A percentile compares a stretch with the other conserved stretches of the same genome.
phyloP scores from a whole-genome alignment of 805 yeast species.

The Lachancea quebecensis region DNA sequence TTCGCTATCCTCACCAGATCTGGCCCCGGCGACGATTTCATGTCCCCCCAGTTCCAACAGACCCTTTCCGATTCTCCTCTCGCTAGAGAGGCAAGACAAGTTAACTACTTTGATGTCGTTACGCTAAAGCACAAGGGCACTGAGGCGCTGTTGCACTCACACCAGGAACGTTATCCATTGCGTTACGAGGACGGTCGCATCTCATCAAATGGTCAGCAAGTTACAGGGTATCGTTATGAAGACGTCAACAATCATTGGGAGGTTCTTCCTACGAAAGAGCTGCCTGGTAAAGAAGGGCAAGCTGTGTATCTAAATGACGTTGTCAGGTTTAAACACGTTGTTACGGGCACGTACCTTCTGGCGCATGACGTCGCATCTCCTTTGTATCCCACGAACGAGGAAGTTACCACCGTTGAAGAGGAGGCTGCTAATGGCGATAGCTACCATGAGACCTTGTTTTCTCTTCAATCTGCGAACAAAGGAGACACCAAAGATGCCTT shows the following conservation, averaged over 20 bases:
- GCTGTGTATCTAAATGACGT: conserved; percentile 64
- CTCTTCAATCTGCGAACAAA: conserved; percentile 55
- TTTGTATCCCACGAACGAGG: conserved; percentile 84
- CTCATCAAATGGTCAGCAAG: conserved; percentile 92
- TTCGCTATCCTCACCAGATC: conserved; percentile 74
- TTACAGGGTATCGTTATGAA: conserved; percentile 55
- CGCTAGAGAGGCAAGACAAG: conserved; percentile 60
- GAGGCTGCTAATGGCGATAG: conserved; percentile 51
- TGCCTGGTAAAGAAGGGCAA: conserved; percentile 36
- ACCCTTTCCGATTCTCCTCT: conserved; percentile 78
- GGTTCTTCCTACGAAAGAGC: conserved; percentile 55
- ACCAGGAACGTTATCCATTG: conserved; percentile 65
- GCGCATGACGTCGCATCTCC: conserved; percentile 98
- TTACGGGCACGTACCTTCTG: conserved; percentile 69
- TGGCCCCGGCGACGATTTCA: conserved; percentile 93
- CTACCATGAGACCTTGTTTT: conserved; percentile 72
- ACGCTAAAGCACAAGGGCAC: conserved; percentile 80
- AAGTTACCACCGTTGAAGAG: conserved; percentile 65
- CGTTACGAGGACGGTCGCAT: conserved; percentile 95
- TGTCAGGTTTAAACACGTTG: conserved; percentile 74
- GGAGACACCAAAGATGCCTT: conserved; percentile 39
- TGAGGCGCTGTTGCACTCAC: conserved; percentile 77
- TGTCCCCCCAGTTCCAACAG: conserved; percentile 95
- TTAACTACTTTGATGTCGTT: conserved; percentile 69
- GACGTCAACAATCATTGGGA: conserved; percentile 81